Conservation (phyloP, 331 rosid species). For the Phaseolus coccineus region DNA sequence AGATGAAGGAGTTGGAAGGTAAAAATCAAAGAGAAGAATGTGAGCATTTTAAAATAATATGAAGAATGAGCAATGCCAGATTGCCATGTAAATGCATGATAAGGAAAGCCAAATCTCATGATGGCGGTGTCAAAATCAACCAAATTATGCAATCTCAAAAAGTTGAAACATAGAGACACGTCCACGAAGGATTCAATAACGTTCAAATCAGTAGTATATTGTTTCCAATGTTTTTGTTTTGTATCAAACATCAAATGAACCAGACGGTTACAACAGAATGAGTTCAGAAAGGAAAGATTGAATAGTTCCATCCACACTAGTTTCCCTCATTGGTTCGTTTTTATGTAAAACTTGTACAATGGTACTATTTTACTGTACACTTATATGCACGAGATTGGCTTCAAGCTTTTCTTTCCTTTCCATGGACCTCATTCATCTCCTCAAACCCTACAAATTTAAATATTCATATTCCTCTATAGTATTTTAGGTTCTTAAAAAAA, state of each 20-base stretch:
- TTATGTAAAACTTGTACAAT: conserved; percentile 50
- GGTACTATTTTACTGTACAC: conserved; percentile 34
- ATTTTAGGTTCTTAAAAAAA: no score
- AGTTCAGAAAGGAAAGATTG: conserved; percentile 65
- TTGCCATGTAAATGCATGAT: conserved; percentile 71
- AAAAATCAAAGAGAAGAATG: conserved; percentile 46
- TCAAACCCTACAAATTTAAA: no score
- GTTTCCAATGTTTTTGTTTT: conserved; percentile 39
- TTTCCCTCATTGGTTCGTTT: conserved; percentile 51
- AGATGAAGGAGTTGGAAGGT: conserved; percentile 45
- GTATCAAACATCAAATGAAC: conserved; percentile 52
- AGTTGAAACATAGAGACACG: conserved; percentile 56
- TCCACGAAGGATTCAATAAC: conserved; percentile 47
- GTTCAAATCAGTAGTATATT: conserved; percentile 37
- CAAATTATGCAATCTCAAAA: conserved; percentile 74
- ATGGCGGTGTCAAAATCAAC: conserved; percentile 90
- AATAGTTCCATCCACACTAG: conserved; percentile 54
- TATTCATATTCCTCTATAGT: no score
- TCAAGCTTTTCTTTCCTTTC: no score
- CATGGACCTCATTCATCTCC: no score
- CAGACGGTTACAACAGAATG: conserved; percentile 62
- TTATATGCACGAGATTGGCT: conserved; percentile 4
- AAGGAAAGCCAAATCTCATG: conserved; percentile 92
- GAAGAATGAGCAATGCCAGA: not conserved
- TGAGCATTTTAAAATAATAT: conserved; percentile 24